These are phyloP conservation scores for Ottelia alismoides DNA, from an alignment of 106 monocot species.

Conservation along the genomic window DNA sequence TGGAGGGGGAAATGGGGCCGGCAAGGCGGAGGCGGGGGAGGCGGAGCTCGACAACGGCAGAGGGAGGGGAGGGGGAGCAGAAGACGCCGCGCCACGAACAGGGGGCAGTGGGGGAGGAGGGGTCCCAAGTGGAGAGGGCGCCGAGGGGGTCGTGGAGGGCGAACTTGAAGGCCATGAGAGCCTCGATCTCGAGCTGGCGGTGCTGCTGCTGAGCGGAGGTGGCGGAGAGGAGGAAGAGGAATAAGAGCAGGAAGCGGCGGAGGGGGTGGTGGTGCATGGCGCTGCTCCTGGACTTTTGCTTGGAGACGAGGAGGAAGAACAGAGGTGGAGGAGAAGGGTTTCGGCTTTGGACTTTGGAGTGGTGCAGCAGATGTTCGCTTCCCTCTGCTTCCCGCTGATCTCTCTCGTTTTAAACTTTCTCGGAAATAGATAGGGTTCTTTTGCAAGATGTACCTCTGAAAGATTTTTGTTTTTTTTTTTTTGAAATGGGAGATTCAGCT, in stretches of 20 bases:
- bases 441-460: too few relatives aligned
- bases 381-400: too few relatives aligned
- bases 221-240: slow-evolving; percentile 14
- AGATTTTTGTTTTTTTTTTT: too few relatives aligned
- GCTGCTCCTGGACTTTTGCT: too few relatives aligned
- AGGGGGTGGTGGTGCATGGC: neutral
- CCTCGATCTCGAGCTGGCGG: slow-evolving; percentile 26
- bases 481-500: too few relatives aligned
- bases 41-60: slow-evolving; percentile 17
- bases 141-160: slow-evolving; percentile 40
- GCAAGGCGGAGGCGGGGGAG: slow-evolving; percentile 19
- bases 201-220: slow-evolving; percentile 1
- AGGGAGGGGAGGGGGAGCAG: slow-evolving; percentile 2
- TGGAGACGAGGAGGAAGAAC: too few relatives aligned
- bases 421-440: too few relatives aligned
- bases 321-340: too few relatives aligned
- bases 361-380: too few relatives aligned
- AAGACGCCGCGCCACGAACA: slow-evolving; percentile 62
- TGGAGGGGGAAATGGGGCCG: slow-evolving; percentile 2
- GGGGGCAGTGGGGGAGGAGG: slow-evolving; percentile 25
- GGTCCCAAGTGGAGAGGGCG: slow-evolving; percentile 48
- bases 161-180: slow-evolving; percentile 26
- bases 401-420: too few relatives aligned
- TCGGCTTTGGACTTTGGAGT: too few relatives aligned
- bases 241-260: slow-evolving; percentile 18